These are phyloP conservation scores for Solanum corneliomulleri DNA, from an alignment of 257 asterid species.

Conservation along the genomic window DNA sequence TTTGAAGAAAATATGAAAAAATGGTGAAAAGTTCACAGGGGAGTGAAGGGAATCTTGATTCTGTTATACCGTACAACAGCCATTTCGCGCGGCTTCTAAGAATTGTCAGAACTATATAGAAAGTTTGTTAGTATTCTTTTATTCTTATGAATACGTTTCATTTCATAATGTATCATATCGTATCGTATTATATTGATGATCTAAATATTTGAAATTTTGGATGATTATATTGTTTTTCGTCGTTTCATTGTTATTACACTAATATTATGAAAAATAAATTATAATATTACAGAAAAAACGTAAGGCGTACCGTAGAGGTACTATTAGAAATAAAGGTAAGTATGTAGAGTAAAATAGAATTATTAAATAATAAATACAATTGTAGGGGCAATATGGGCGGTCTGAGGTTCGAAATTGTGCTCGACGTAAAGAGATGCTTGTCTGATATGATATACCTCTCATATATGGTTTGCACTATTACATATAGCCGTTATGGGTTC, in stretches of 20 bases:
- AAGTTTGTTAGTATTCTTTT: not conserved
- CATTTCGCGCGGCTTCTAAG: not conserved
- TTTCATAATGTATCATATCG: not conserved
- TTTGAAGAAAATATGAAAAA: not conserved
- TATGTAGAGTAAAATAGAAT: not conserved
- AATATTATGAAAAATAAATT: not conserved
- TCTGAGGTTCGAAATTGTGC: not conserved
- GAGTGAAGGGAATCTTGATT: not conserved
- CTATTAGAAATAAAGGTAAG: not conserved
- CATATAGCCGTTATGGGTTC: no score
- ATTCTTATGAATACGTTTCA: accelerated
- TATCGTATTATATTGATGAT: not conserved
- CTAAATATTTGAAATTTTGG: not conserved
- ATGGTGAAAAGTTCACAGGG: not conserved
- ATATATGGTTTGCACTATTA: not conserved
- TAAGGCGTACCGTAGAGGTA: not conserved
- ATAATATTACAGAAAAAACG: not conserved
- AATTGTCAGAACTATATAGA: not conserved
- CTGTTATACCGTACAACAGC: not conserved
- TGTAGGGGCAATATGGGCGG: not conserved
- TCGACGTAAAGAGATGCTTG: no score
- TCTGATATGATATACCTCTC: not conserved
- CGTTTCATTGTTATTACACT: not conserved
- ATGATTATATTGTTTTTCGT: not conserved
- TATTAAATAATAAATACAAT: not conserved